phyloP scores from a whole-genome alignment of 2,329 filamentous ascomycete genomes.

The Acephala macrosclerotiorum region DNA sequence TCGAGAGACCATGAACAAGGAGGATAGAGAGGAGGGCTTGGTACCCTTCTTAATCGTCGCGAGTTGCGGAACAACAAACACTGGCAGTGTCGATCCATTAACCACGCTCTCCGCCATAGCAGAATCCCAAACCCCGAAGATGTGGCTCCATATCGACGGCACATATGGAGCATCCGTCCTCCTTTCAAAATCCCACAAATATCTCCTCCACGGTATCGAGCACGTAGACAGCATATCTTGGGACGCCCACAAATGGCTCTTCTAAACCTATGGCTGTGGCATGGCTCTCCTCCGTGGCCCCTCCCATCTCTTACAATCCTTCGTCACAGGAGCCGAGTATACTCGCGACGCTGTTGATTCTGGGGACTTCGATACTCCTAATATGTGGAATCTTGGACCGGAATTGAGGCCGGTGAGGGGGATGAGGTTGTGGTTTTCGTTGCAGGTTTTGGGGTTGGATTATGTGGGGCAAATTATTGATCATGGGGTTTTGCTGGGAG shows the following conservation, averaged over 20 bases:
- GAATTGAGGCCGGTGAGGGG: constrained; percentile 38
- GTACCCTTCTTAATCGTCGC: background rate
- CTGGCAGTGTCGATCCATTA: background rate
- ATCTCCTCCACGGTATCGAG: constrained; percentile 21
- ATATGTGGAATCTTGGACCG: constrained; percentile 35
- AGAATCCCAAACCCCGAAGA: background rate
- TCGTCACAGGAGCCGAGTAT: background rate
- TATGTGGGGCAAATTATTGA: background rate
- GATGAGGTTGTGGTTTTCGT: constrained; percentile 29
- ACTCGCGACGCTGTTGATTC: constrained; percentile 22
- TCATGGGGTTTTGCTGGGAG: background rate
- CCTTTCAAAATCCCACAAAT: background rate
- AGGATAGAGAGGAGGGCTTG: background rate
- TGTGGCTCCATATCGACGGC: background rate
- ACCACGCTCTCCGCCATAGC: background rate
- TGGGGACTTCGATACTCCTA: constrained; percentile 15
- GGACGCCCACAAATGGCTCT: constrained; percentile 14
- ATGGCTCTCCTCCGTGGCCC: constrained; percentile 33
- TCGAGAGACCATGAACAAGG: background rate
- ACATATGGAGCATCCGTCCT: background rate
- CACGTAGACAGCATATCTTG: constrained; percentile 34
- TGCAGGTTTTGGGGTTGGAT: background rate
- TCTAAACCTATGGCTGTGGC: constrained; percentile 36
- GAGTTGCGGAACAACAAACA: background rate
- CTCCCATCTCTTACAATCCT: background rate